A percentile compares a stretch with the other conserved stretches of the same genome.
phyloP scores from a whole-genome alignment of 75 land plant species.

The Sequoiadendron giganteum region DNA sequence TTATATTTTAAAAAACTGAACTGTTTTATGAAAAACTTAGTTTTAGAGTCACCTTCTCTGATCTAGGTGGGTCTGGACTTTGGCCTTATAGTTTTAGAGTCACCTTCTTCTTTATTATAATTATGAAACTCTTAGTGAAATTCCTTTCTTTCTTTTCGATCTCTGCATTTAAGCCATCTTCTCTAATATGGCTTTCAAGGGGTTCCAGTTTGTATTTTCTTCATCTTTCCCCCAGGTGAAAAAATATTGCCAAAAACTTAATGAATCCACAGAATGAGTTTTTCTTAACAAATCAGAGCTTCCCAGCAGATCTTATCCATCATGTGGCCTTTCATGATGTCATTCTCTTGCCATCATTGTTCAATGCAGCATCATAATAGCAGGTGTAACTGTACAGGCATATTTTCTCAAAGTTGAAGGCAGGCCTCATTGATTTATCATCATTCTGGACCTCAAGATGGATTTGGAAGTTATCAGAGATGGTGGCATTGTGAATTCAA shows the following conservation, averaged over 20 bases:
- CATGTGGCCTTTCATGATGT: not conserved
- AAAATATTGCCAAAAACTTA: not conserved
- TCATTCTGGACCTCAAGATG: not conserved
- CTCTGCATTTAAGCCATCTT: not conserved
- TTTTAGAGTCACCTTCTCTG: not conserved
- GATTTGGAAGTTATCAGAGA: not conserved
- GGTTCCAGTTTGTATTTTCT: not conserved
- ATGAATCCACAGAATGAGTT: not conserved
- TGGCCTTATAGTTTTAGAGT: not conserved
- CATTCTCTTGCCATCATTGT: not conserved
- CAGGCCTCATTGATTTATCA: not conserved
- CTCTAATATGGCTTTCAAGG: not conserved
- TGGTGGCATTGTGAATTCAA: not conserved
- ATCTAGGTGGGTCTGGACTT: not conserved
- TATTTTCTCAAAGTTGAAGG: not conserved
- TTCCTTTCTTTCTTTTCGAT: not conserved
- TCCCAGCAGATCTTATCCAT: not conserved
- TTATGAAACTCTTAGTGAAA: not conserved
- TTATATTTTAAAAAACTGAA: too few relatives aligned
- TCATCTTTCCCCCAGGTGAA: not conserved
- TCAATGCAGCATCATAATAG: not conserved
- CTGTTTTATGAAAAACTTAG: not conserved
- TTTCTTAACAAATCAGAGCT: not conserved
- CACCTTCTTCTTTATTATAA: not conserved
- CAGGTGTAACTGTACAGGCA: not conserved